Evolutionary conservation across 805 yeast species (phyloP).

Genomic region (Yarrowia sp.): DNA sequence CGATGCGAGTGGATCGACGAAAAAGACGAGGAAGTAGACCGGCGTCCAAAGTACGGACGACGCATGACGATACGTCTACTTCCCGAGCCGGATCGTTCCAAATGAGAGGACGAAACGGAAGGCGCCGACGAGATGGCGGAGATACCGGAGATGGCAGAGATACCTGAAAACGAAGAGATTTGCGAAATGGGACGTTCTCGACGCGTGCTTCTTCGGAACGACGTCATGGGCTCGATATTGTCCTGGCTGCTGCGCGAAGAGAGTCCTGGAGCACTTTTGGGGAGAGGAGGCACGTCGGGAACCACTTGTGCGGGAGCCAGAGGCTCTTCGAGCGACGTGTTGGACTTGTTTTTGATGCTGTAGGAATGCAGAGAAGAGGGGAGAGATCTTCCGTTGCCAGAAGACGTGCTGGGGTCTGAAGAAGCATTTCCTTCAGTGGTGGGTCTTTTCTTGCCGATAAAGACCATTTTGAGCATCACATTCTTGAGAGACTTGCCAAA

Average conservation of each 20-base stretch:
- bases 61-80: slow-evolving; percentile 2
- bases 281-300: background rate
- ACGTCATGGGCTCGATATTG: slow-evolving; percentile 11
- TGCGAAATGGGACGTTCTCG: slow-evolving; percentile 49
- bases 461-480: slow-evolving; percentile 27
- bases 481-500: slow-evolving; percentile 26
- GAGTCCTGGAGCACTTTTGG: background rate
- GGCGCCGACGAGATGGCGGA: slow-evolving; percentile 32
- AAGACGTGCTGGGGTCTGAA: background rate
- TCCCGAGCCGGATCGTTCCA: slow-evolving; percentile 25
- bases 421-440: background rate
- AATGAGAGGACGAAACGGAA: slow-evolving; percentile 30
- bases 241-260: background rate
- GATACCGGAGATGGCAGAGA: slow-evolving; percentile 51
- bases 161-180: slow-evolving; percentile 47
- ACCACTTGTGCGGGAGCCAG: background rate
- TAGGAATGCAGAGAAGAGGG: background rate
- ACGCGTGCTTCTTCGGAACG: background rate
- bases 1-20: slow-evolving; percentile 31
- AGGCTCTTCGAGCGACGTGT: background rate
- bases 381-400: background rate
- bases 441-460: slow-evolving; percentile 9
- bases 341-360: slow-evolving; percentile 4
- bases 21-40: slow-evolving; percentile 35
- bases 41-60: slow-evolving; percentile 29